phyloP scores from a whole-genome alignment of 257 asterid genomes.

The Gentiana dahurica region DNA sequence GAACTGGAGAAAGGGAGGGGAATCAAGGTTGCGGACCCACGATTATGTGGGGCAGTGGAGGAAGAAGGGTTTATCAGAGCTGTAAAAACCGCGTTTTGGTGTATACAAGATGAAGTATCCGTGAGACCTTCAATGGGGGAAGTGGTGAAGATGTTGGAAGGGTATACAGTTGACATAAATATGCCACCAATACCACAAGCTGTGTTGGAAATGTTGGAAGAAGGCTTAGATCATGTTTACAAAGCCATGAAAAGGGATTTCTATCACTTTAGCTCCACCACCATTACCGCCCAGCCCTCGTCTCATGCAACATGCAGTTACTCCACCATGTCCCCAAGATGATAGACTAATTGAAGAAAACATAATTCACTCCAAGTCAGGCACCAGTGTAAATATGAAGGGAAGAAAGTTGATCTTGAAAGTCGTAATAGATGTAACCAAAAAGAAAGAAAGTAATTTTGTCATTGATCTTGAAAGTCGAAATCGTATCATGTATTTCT shows the following conservation, averaged over 20 bases:
- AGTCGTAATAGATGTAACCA: no score
- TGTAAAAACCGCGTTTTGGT: constrained; percentile 68
- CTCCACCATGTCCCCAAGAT: constrained; percentile 87
- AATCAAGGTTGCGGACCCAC: constrained; percentile 45
- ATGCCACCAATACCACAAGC: constrained; percentile 81
- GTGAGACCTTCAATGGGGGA: constrained; percentile 89
- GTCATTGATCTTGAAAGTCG: not conserved
- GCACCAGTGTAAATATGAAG: no score
- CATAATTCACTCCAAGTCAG: no score
- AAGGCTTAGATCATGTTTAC: constrained; percentile 78
- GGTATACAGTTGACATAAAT: constrained; percentile 38
- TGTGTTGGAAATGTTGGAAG: constrained; percentile 71
- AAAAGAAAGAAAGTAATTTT: no score
- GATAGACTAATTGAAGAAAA: not conserved
- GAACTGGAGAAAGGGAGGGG: constrained; percentile 53
- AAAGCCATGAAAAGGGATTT: constrained; percentile 81
- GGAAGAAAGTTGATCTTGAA: no score
- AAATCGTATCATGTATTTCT: not conserved
- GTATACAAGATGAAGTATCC: constrained; percentile 73
- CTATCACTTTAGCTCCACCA: constrained; percentile 50
- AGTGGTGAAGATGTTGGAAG: constrained; percentile 83
- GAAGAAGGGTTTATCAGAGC: constrained; percentile 59
- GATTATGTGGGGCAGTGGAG: constrained; percentile 49
- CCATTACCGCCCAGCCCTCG: constrained; percentile 50
- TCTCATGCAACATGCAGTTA: constrained; percentile 81